Conservation (phyloP, 371 early-diverging fungal species). For the Lichtheimia corymbifera region DNA sequence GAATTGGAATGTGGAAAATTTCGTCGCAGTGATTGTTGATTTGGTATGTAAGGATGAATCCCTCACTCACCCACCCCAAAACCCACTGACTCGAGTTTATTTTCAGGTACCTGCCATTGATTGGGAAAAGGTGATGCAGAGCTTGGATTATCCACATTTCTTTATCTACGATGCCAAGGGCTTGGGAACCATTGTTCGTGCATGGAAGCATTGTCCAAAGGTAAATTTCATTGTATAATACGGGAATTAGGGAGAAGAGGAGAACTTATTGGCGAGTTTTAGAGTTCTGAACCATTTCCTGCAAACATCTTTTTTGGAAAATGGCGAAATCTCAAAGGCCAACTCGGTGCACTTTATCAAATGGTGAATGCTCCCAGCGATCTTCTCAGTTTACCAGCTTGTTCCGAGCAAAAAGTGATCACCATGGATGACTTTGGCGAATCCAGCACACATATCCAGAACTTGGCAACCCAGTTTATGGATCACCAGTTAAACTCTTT, state of each 20-base stretch:
- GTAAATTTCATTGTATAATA: conserved; percentile 29
- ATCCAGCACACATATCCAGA: conserved; percentile 46
- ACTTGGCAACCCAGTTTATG: conserved; percentile 51
- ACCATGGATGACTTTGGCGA: conserved; percentile 54
- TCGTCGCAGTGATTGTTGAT: conserved; percentile 57
- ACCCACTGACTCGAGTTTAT: background rate
- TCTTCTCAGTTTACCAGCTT: conserved; percentile 48
- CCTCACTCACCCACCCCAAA: background rate
- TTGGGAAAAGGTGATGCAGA: conserved; percentile 66
- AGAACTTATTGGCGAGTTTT: background rate
- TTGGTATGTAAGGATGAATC: conserved; percentile 48
- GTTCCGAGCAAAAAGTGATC: conserved; percentile 54
- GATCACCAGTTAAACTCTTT: conserved; percentile 73
- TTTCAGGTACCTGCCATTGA: conserved; percentile 57
- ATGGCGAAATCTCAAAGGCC: conserved; percentile 77
- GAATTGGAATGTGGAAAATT: conserved; percentile 72
- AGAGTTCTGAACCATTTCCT: conserved; percentile 61
- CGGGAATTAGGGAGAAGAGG: no score
- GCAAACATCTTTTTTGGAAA: conserved; percentile 69
- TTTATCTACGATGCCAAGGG: conserved; percentile 65
- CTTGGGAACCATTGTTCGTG: conserved; percentile 63
- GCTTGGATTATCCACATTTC: conserved; percentile 73
- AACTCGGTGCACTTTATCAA: conserved; percentile 72
- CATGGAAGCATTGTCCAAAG: conserved; percentile 64
- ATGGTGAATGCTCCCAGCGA: conserved; percentile 60